Base-by-base conservation (phyloP, 1,139 yeast genomes). In the Starmera stellimalicola region DNA sequence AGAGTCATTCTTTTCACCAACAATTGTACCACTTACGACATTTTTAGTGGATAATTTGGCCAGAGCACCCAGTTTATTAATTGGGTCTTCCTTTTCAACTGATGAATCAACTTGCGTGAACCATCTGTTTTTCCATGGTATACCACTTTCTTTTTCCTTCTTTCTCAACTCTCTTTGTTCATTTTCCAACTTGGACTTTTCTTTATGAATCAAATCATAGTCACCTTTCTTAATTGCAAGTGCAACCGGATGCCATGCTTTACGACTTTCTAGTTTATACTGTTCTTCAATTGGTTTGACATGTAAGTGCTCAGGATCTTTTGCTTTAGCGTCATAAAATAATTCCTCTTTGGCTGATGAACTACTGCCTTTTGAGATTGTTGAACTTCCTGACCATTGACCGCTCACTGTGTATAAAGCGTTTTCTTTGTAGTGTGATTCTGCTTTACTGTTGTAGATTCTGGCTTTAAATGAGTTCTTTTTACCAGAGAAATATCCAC, bases 401-500 rank as follows among this genome's bases (percentile, higher is more conserved):
- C 98, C 98, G 32, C 68, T 54, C 39, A 91, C 76, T 12, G 94
- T 79, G 54, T 73, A 82, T 42, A 87, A 57, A 2, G 93, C 82
- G 39, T 75, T 72, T 33, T 70, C 75, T 52, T 80, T 57, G 18
- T 45, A 47, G 17, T 57, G 52, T 26, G 77, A 63, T 15, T 69
- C 68, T 24, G 67, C 59, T 36, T 58, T 58, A 51, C 71, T 72
- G 46, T 72, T 69, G 57, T 58, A 81, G 37, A 88, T 71, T 51
- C 88, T 70, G 25, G 95, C 94, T 62, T 85, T 88, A 64, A 80
- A 87, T 8, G 88, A 63, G 62, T 91, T 88, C 65, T 87, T 88
- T 67, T 87, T 88, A 45, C 98, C 98, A n/a, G 87, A 71, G 53
- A 91, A 84, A 64, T 87, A 91, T 18, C 98, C 98, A 57, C 91